Conservation (phyloP, 2,329 filamentous ascomycete species). For the Diplodia corticola region DNA sequence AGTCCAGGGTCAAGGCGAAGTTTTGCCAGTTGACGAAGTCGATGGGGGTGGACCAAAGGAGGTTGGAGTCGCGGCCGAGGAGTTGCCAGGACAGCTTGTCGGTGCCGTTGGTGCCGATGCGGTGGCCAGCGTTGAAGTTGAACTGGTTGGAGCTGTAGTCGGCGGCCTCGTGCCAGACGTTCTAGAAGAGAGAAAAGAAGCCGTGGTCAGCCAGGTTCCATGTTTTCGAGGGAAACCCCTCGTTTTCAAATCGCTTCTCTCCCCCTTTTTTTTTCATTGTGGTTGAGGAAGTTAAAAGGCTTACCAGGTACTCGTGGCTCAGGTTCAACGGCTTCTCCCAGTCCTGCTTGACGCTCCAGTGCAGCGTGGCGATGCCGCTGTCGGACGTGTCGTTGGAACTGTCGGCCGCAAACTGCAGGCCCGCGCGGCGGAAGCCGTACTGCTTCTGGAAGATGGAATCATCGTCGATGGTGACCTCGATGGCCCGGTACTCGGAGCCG, state of each 20-base stretch:
- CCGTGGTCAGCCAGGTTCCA: neutral
- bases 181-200: conserved; percentile 25
- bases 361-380: conserved; percentile 60
- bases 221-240: neutral
- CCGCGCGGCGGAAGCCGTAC: conserved; percentile 61
- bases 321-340: conserved; percentile 55
- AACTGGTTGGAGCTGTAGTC: conserved; percentile 46
- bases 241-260: conserved; percentile 24
- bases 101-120: conserved; percentile 51
- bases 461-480: conserved; percentile 60
- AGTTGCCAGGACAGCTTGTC: conserved; percentile 49
- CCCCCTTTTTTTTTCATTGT: conserved; percentile 37
- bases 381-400: conserved; percentile 55
- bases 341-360: conserved; percentile 61
- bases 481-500: conserved; percentile 41
- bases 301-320: conserved; percentile 62
- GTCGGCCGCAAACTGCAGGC: conserved; percentile 55
- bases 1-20: conserved; percentile 61
- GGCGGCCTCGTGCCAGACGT: conserved; percentile 42
- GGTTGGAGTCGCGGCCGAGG: conserved; percentile 36
- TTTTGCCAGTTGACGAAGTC: conserved; percentile 58
- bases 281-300: conserved; percentile 25
- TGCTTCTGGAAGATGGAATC: conserved; percentile 62
- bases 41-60: conserved; percentile 55
- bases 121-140: conserved; percentile 56